Evolutionary conservation across 139 green algal genomes (phyloP).

Genomic region (Dunaliella primolecta): DNA sequence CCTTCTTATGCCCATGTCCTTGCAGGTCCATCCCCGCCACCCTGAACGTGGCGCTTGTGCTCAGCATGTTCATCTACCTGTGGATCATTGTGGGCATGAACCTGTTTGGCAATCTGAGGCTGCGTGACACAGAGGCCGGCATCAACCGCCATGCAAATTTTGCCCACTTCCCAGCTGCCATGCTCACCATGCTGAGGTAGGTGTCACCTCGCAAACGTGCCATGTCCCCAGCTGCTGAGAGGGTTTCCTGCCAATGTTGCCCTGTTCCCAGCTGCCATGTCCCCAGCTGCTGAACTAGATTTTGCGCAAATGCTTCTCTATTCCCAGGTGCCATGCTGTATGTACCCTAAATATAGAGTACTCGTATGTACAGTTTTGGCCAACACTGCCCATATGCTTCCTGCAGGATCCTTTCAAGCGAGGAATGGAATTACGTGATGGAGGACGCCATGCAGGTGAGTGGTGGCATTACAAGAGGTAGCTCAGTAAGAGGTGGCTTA

Average conservation of each 20-base stretch:
- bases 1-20: background rate
- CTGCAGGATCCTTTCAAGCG: conserved; percentile 12
- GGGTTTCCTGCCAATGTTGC: background rate
- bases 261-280: too few relatives aligned
- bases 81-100: conserved; percentile 79
- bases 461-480: too few relatives aligned
- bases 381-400: background rate
- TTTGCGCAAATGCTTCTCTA: too few relatives aligned
- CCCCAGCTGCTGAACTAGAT: too few relatives aligned
- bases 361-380: background rate
- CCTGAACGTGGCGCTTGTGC: conserved; percentile 54
- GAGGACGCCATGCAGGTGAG: conserved; percentile 9
- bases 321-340: too few relatives aligned
- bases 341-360: background rate
- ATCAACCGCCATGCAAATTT: conserved; percentile 67
- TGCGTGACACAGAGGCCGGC: background rate
- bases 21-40: conserved; percentile 35
- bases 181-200: conserved; percentile 61
- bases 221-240: background rate
- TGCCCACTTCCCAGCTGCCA: conserved; percentile 46
- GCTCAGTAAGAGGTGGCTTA: too few relatives aligned
- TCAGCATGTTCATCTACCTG: conserved; percentile 65
- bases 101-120: conserved; percentile 66
- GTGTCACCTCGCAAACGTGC: background rate
- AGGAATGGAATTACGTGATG: conserved; percentile 37